phyloP scores from a whole-genome alignment of 1,284 basidiomycete genomes.

The Hemileia vastatrix region DNA sequence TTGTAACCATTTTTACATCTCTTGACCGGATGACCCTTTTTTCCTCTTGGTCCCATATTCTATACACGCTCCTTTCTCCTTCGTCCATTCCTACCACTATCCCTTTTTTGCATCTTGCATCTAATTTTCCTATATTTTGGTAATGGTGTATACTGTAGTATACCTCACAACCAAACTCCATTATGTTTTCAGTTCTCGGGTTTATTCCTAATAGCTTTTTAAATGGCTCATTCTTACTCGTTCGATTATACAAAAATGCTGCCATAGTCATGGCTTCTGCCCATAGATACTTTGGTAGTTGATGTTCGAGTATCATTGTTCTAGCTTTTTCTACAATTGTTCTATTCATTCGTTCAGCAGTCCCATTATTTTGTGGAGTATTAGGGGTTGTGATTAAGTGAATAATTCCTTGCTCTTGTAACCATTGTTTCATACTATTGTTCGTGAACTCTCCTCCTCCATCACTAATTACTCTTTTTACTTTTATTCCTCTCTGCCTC shows the following conservation, averaged over 20 bases:
- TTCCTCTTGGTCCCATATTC: too few relatives aligned
- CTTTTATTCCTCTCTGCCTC: not conserved
- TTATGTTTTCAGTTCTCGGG: too few relatives aligned
- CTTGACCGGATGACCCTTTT: too few relatives aligned
- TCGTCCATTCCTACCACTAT: too few relatives aligned
- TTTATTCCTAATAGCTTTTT: too few relatives aligned
- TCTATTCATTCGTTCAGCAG: constrained; percentile 7
- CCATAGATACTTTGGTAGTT: not conserved
- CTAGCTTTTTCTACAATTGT: constrained; percentile 8
- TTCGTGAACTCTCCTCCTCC: constrained; percentile 13
- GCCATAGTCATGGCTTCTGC: constrained; percentile 9
- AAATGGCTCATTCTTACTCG: too few relatives aligned
- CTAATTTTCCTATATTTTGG: too few relatives aligned
- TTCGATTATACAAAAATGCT: not conserved
- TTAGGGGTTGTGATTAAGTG: constrained; percentile 5
- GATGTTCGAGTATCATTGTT: not conserved
- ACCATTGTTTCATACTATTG: not conserved
- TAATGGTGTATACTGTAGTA: too few relatives aligned
- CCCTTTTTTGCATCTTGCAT: too few relatives aligned
- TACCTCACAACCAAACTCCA: too few relatives aligned
- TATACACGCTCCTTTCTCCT: too few relatives aligned
- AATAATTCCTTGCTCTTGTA: constrained; percentile 1
- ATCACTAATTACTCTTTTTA: constrained; percentile 7
- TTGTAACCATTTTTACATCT: too few relatives aligned
- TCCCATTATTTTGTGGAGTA: constrained; percentile 16